phyloP scores from a whole-genome alignment of 371 early-diverging fungal species.

The Dichotomocladium elegans region DNA sequence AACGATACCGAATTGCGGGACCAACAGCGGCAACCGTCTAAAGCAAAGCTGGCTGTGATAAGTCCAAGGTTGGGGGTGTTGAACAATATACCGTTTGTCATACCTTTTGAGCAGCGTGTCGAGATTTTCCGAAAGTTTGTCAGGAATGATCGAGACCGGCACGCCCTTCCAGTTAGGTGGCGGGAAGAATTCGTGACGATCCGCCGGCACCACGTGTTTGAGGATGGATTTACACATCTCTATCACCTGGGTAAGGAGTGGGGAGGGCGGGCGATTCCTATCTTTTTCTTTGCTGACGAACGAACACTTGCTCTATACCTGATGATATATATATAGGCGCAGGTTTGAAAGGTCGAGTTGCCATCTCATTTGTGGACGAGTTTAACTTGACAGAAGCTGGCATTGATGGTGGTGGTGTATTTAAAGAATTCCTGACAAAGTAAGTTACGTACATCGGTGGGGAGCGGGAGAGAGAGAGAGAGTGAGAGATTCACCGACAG shows the following conservation, averaged over 20 bases:
- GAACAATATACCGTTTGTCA: slow-evolving; percentile 83
- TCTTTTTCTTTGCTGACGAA: too few relatives aligned
- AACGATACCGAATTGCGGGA: slow-evolving; percentile 18
- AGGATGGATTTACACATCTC: slow-evolving; percentile 80
- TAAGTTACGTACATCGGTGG: slow-evolving; percentile 10
- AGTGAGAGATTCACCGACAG: background rate
- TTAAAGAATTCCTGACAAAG: slow-evolving; percentile 78
- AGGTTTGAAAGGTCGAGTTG: slow-evolving; percentile 68
- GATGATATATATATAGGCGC: slow-evolving; percentile 21
- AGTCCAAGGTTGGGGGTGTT: slow-evolving; percentile 73
- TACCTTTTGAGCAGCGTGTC: slow-evolving; percentile 87
- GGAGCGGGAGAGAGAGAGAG: background rate
- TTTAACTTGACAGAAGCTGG: slow-evolving; percentile 89
- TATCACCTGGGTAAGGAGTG: slow-evolving; percentile 45
- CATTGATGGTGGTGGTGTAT: slow-evolving; percentile 89
- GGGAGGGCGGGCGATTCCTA: background rate
- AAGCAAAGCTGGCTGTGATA: slow-evolving; percentile 38
- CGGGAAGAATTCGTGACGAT: slow-evolving; percentile 55
- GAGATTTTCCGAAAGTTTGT: slow-evolving; percentile 81
- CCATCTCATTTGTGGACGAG: slow-evolving; percentile 83
- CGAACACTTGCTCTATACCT: background rate
- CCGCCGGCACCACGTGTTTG: slow-evolving; percentile 77
- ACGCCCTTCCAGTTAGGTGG: too few relatives aligned
- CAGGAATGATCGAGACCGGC: slow-evolving; percentile 56
- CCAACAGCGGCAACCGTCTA: slow-evolving; percentile 24